A percentile compares a stretch with the other conserved stretches of the same genome.
Conservation (phyloP, 1,139 yeast species). For the Nakaseomyces sp. region DNA sequence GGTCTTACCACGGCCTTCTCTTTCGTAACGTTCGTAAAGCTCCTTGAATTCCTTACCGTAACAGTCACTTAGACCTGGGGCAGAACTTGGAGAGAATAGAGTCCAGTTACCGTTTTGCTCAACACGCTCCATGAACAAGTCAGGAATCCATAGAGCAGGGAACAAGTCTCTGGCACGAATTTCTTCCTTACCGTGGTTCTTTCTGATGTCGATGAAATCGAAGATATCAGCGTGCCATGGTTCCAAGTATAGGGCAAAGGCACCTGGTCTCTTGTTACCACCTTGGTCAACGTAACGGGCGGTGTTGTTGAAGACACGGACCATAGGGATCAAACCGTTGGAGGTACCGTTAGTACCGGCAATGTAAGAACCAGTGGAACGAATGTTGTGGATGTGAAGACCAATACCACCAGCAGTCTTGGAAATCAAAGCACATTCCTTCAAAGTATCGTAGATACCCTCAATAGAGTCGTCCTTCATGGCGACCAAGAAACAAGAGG, state of each 20-base stretch:
- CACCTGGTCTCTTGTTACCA: conserved; percentile 91
- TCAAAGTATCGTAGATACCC: conserved; percentile 79
- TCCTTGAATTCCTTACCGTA: conserved; percentile 73
- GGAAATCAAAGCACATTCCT: conserved; percentile 77
- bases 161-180: conserved; percentile 81
- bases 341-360: conserved; percentile 91
- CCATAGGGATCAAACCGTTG: conserved; percentile 83
- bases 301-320: conserved; percentile 79
- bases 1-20: conserved; percentile 26
- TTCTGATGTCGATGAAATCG: conserved; percentile 72
- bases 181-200: conserved; percentile 88
- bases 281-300: conserved; percentile 92
- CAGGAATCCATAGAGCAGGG: conserved; percentile 85
- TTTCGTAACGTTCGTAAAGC: conserved; percentile 62
- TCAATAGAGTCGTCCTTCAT: conserved; percentile 87
- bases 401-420: conserved; percentile 92
- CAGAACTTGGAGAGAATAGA: conserved; percentile 78
- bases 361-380: conserved; percentile 76
- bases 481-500: conserved; percentile 79
- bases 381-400: conserved; percentile 69
- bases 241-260: conserved; percentile 77
- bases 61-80: conserved; percentile 70
- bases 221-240: conserved; percentile 89
- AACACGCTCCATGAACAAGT: conserved; percentile 81
- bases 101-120: conserved; percentile 73